Evolutionary conservation across 2,329 filamentous ascomycete species (phyloP), one percentile per base, ranked within the genome.

Genomic region (Drechslerella coelobrocha): DNA sequence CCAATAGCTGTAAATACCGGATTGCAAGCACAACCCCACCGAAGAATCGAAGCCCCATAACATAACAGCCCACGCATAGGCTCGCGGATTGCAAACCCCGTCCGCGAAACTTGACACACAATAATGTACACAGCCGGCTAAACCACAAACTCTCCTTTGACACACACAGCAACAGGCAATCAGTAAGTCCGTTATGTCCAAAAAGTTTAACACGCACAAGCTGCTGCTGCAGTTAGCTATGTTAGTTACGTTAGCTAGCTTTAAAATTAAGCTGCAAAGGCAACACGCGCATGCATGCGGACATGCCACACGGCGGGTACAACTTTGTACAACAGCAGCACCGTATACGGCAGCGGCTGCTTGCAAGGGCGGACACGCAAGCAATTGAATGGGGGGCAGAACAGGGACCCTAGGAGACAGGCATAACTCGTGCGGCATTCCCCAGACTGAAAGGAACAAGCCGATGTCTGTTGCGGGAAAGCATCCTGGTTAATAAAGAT

Each of bases 191-290:
- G 14, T 24, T 48, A 5, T 21, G 23, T 34, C 39, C 41, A 43
- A 31, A 56, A 21, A 14, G 10, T 23, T 8, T n/a, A 37, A 37
- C n/a, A 37, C 31, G 31, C 8, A 37, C n/a, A n/a, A n/a, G n/a
- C n/a, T n/a, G n/a, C n/a, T 52, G 34, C 54, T 21, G 52, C 19
- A 31, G 12, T 12, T 14, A 54, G 47, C 61, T 39, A 39, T 37
- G 54, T 34, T 66, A 45, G 53, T 37, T 43, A 31, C 29, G 12
- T 6, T 12, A 6, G 12, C 61, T 21, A 48, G 54, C 47, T 66
- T 48, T 59, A 29, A 48, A 50, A n/a, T n/a, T n/a, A n/a, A n/a
- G n/a, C n/a, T n/a, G 52, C 50, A 17, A 43, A 26, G 27, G 55
- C 34, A n/a, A 26, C 26, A 24, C 17, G 6, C 29, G 29, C 29